Base-by-base conservation (phyloP, 768 basidiomycete species). In the Guyanaporus albipodus region DNA sequence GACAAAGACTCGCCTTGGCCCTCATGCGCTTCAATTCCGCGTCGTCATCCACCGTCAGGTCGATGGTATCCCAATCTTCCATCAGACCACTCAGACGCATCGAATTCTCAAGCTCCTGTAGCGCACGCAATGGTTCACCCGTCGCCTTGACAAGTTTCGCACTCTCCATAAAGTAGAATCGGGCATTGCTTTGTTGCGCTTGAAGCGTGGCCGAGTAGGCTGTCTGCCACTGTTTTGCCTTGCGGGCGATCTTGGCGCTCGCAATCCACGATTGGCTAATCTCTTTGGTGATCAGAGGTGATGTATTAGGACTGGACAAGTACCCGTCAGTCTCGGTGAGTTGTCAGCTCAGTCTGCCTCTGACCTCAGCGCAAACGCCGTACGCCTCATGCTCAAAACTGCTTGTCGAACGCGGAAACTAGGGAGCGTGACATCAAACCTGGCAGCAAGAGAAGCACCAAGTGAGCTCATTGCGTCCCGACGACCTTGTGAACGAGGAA, bases 121-220 rank as follows among this genome's bases (percentile, higher is more conserved):
- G 70, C 0, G 96, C 95, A 18, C 87, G 83, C 24, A 92, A 68
- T 2, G 86, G 80, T 54, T 95, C 87, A 2, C 87, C 91, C 31
- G 75, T 80, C 4, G 81, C 81, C 53, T 85, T 84, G 48, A 88
- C 70, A 5, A 98, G 78, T 63, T 91, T 97, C 1, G 91, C 89
- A 58, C 85, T 91, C 62, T 98, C 89, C 40, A 97, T 75, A 68
- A 94, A 96, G 15, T 85, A 79, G 60, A 85, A 92, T 0, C 77
- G 76, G 1, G 82, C 77, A 18, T 80, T 74, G 52, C 73, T 74
- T 58, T 90, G 84, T 46, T 83, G 79, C 0, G 93, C 91, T 67
- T 99, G 96, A 0, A 99, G 75, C 53, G 88, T 81, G 6, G 96
- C 93, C 59, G 90, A 96, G 63, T 98, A 99, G 2, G 96, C 92